Percentiles rank a stretch among this genome's conserved stretches.
These are phyloP conservation scores for Ciborinia camelliae DNA, from an alignment of 2,329 filamentous ascomycete species.

Conservation along the genomic window DNA sequence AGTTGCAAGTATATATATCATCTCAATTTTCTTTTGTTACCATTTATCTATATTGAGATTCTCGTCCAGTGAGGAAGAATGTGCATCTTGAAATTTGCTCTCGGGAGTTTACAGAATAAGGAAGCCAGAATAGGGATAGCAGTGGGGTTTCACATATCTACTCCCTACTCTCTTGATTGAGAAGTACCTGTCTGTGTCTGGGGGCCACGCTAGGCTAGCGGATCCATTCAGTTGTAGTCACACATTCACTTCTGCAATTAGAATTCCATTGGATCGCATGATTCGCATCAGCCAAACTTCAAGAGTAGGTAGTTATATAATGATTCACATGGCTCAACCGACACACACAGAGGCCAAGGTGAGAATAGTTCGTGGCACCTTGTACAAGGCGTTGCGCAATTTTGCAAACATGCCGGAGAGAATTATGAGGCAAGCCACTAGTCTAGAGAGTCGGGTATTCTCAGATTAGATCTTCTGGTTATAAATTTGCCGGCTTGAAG, in stretches of 20 bases:
- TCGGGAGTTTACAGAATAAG: background rate
- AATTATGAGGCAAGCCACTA: no score
- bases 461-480: no score
- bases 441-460: background rate
- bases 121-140: background rate
- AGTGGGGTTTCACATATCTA: background rate
- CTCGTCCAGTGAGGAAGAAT: background rate
- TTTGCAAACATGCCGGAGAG: no score
- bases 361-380: background rate
- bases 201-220: background rate
- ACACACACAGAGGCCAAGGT: background rate
- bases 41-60: background rate
- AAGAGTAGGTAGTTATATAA: background rate
- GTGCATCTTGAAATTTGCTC: background rate
- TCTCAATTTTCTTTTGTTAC: background rate
- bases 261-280: background rate
- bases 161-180: no score
- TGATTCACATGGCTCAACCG: no score
- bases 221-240: background rate
- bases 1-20: background rate
- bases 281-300: background rate
- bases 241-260: background rate
- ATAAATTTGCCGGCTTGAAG: background rate
- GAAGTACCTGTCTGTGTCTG: no score
- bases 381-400: no score